A percentile compares a stretch with the other conserved stretches of the same genome.
Conservation (phyloP, 2,329 filamentous ascomycete genomes). For the Fusarium nematophilum region DNA sequence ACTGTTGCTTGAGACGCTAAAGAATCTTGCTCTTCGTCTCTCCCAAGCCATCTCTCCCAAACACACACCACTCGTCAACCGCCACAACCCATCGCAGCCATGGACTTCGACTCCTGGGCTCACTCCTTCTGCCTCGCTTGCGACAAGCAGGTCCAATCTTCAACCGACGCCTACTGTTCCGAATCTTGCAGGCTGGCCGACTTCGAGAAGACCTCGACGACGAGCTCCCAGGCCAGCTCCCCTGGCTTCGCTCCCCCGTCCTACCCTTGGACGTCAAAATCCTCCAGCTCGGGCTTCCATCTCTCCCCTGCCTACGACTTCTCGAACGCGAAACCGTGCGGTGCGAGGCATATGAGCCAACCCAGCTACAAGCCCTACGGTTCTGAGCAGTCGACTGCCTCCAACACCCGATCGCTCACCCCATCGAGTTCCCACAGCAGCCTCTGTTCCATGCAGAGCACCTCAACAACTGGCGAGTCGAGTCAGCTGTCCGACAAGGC, state of each 20-base stretch:
- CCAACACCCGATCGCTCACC: constrained; percentile 60
- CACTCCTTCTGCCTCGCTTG: constrained; percentile 94
- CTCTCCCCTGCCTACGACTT: constrained; percentile 83
- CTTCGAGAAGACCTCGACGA: constrained; percentile 76
- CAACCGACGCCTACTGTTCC: constrained; percentile 87
- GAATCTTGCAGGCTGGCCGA: constrained; percentile 91
- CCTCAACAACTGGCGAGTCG: constrained; percentile 63
- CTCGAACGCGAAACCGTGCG: constrained; percentile 69
- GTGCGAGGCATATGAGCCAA: constrained; percentile 57
- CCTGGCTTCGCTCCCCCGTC: constrained; percentile 63
- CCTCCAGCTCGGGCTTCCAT: constrained; percentile 65
- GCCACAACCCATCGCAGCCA: constrained; percentile 48
- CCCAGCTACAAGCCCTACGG: constrained; percentile 41
- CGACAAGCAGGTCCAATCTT: constrained; percentile 80
- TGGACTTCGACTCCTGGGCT: constrained; percentile 77
- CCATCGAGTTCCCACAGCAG: constrained; percentile 87
- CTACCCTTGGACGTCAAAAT: constrained; percentile 60
- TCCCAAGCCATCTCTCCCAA: constrained; percentile 8
- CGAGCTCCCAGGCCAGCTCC: constrained; percentile 69
- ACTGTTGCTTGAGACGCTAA: constrained; percentile 20
- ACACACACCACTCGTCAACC: constrained; percentile 20
- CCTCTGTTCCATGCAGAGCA: constrained; percentile 81
- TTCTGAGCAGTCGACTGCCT: constrained; percentile 32
- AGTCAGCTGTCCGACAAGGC: constrained; percentile 78
- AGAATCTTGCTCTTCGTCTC: constrained; percentile 19